Conservation (phyloP, 1,284 basidiomycete species). For the Porogramme epimiltina region DNA sequence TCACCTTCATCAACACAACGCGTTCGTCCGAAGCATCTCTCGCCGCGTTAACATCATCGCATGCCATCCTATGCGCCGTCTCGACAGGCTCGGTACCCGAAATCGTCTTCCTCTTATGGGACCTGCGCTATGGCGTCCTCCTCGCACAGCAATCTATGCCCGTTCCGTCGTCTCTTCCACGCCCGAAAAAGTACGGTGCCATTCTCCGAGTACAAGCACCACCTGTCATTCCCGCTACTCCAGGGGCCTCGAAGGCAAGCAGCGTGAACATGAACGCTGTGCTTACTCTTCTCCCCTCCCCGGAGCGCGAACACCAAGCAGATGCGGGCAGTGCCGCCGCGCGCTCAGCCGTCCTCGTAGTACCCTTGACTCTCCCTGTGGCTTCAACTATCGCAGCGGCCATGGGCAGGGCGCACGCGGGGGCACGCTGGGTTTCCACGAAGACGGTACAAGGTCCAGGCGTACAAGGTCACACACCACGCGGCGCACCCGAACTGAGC, state of each 20-base stretch:
- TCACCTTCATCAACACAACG: conserved; percentile 30
- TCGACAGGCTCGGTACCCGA: conserved; percentile 43
- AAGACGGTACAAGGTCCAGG: conserved; percentile 1
- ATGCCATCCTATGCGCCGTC: conserved; percentile 59
- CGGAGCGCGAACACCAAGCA: conserved; percentile 15
- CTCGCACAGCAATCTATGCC: conserved; percentile 56
- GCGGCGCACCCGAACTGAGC: conserved; percentile 27
- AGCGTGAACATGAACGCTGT: conserved; percentile 43
- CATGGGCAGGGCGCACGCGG: conserved; percentile 51
- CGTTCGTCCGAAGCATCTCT: conserved; percentile 40
- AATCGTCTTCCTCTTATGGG: conserved; percentile 67
- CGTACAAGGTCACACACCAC: conserved; percentile 3
- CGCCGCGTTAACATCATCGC: conserved; percentile 60
- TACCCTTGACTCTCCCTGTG: conserved; percentile 53
- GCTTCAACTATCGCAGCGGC: conserved; percentile 63
- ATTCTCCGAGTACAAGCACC: conserved; percentile 32
- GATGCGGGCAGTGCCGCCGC: conserved; percentile 25
- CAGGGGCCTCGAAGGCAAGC: conserved; percentile 1
- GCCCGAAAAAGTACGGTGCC: conserved; percentile 38
- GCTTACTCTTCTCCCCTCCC: conserved; percentile 52
- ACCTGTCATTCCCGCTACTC: conserved; percentile 25
- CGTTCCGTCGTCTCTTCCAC: conserved; percentile 49
- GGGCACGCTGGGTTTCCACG: conserved; percentile 50
- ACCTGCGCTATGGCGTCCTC: conserved; percentile 69
- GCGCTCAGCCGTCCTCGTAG: conserved; percentile 55